phyloP scores from a whole-genome alignment of 2,329 filamentous ascomycete genomes.

The Fusarium clavum region DNA sequence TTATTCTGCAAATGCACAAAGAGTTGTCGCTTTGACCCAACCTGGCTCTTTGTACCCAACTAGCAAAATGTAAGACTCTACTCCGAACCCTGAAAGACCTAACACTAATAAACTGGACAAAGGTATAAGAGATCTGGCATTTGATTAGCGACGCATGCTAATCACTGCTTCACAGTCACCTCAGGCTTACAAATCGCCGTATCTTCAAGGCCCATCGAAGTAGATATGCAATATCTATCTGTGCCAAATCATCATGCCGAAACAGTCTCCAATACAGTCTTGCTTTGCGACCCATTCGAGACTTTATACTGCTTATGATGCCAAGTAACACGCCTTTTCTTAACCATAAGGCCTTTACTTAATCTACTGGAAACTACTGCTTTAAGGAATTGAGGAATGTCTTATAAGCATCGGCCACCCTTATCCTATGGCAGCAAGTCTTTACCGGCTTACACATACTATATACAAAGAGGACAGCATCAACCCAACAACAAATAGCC shows the following conservation, averaged over 20 bases:
- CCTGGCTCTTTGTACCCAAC: not conserved
- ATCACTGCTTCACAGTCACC: no score
- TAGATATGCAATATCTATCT: not conserved
- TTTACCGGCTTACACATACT: not conserved
- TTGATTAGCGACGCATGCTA: no score
- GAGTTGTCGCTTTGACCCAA: not conserved
- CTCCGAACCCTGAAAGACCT: no score
- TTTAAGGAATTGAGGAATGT: not conserved
- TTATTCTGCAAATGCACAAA: not conserved
- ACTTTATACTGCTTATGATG: not conserved
- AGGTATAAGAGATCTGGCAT: no score
- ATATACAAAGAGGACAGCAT: not conserved
- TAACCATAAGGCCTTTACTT: rapidly evolving
- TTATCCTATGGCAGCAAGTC: not conserved
- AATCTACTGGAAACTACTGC: not conserved
- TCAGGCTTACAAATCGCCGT: not conserved
- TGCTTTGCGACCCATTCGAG: no score
- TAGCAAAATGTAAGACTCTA: not conserved
- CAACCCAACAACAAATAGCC: not conserved
- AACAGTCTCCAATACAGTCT: not conserved
- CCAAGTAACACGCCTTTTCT: rapidly evolving
- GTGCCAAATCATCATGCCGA: not conserved
- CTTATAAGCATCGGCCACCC: not conserved
- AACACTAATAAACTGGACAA: no score
- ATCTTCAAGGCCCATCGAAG: not conserved